Conservation (phyloP, 257 asterid genomes). For the Ilex aquifolium region DNA sequence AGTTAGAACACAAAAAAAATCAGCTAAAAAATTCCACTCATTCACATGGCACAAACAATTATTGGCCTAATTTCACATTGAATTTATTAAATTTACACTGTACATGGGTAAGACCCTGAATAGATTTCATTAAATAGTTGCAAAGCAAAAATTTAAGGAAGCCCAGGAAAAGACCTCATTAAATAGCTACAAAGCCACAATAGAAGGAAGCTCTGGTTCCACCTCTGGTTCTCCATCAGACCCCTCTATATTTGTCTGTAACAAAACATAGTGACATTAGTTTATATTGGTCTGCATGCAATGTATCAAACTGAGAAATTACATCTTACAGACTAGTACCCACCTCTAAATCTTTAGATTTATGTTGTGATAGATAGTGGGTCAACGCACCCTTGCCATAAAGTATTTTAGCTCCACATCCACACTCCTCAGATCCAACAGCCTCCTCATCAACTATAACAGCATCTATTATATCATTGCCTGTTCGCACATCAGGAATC, state of each 20-base stretch:
- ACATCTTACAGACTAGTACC: neutral
- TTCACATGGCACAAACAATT: too few relatives aligned
- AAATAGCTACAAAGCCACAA: conserved; percentile 63
- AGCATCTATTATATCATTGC: conserved; percentile 76
- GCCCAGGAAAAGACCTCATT: too few relatives aligned
- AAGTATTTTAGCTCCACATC: conserved; percentile 77
- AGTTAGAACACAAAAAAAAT: too few relatives aligned
- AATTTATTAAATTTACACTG: too few relatives aligned
- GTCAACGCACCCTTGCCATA: conserved; percentile 73
- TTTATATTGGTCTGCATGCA: too few relatives aligned
- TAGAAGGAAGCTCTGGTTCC: conserved; percentile 90
- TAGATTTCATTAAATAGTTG: too few relatives aligned
- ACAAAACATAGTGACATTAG: neutral
- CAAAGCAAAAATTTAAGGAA: too few relatives aligned
- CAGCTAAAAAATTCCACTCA: too few relatives aligned
- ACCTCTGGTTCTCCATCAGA: conserved; percentile 69
- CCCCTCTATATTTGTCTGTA: conserved; percentile 47
- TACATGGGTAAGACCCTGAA: too few relatives aligned
- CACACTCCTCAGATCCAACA: conserved; percentile 43
- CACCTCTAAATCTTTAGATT: conserved; percentile 60
- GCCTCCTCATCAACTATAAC: conserved; percentile 80
- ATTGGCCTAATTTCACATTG: too few relatives aligned
- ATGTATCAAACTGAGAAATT: too few relatives aligned
- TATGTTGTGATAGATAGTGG: conserved; percentile 45
- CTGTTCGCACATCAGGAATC: conserved; percentile 93